Conservation (phyloP, 2,329 filamentous ascomycete genomes). For the Aspergillus thermomutatus region DNA sequence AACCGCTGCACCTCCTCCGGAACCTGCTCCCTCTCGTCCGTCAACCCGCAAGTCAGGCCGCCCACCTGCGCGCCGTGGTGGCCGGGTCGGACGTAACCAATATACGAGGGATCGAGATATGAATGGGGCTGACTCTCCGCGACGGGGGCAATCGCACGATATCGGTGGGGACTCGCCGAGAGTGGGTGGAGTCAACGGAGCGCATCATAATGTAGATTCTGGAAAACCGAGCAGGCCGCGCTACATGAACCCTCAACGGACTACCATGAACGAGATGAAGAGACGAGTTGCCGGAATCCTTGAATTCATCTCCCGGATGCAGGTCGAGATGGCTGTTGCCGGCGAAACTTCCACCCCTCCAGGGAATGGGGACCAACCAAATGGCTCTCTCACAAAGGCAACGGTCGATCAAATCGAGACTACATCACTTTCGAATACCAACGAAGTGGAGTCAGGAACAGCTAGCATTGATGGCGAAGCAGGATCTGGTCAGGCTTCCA, state of each 20-base stretch:
- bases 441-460: constrained; percentile 25
- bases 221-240: constrained; percentile 60
- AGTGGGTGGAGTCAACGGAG: constrained; percentile 36
- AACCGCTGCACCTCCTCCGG: constrained; percentile 38
- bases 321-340: constrained; percentile 74
- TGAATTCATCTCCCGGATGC: constrained; percentile 84
- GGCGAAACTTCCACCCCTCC: constrained; percentile 44
- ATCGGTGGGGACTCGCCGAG: constrained; percentile 38
- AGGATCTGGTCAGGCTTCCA: constrained; percentile 17
- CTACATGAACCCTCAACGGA: constrained; percentile 53
- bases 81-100: constrained; percentile 70
- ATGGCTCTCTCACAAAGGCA: constrained; percentile 31
- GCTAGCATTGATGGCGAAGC: constrained; percentile 25
- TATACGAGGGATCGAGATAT: constrained; percentile 74
- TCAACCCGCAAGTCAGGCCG: constrained; percentile 60
- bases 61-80: constrained; percentile 62
- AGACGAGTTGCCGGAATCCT: constrained; percentile 78
- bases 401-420: constrained; percentile 36
- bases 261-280: constrained; percentile 85
- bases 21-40: constrained; percentile 33
- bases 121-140: constrained; percentile 45
- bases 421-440: constrained; percentile 22
- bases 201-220: constrained; percentile 56
- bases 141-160: constrained; percentile 40
- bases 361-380: constrained; percentile 34